Percentiles rank a stretch among this genome's conserved stretches.
Conservation (phyloP, 495 filamentous ascomycete genomes). For the Tuber brumale region DNA sequence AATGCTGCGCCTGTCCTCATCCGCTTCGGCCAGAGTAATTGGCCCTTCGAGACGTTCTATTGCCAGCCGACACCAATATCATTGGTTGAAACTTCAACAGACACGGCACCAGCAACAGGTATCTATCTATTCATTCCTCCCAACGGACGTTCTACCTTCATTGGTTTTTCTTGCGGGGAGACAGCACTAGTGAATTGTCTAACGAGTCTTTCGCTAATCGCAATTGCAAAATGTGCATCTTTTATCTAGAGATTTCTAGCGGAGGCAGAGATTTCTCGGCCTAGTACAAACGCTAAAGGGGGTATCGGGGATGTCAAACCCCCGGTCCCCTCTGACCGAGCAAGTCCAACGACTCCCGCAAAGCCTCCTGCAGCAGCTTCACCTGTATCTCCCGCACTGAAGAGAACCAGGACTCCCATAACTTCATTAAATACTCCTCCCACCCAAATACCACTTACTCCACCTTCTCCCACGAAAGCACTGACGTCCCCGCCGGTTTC, state of each 20-base stretch:
- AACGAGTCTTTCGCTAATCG: slow-evolving; percentile 3
- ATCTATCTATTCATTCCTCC: slow-evolving; percentile 13
- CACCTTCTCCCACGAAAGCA: slow-evolving; percentile 48
- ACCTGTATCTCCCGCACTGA: slow-evolving; percentile 31
- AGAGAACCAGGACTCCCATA: slow-evolving; percentile 34
- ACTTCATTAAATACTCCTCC: slow-evolving; percentile 52
- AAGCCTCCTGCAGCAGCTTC: slow-evolving; percentile 45
- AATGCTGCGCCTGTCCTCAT: slow-evolving; percentile 41
- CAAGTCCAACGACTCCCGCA: slow-evolving; percentile 47
- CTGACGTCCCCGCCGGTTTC: slow-evolving; percentile 45
- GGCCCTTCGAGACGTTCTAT: not conserved
- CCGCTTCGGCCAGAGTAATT: slow-evolving; percentile 37
- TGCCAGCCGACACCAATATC: not conserved
- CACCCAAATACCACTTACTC: slow-evolving; percentile 56
- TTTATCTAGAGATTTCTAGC: slow-evolving; percentile 33
- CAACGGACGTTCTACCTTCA: not conserved
- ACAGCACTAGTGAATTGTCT: not conserved
- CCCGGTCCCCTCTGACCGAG: slow-evolving; percentile 54
- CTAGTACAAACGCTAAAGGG: slow-evolving; percentile 34
- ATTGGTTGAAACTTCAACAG: slow-evolving; percentile 19
- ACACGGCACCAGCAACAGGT: slow-evolving; percentile 32
- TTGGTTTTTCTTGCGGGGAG: not conserved
- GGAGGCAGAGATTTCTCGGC: slow-evolving; percentile 25
- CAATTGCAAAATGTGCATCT: slow-evolving; percentile 14
- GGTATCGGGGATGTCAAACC: slow-evolving; percentile 49